These are phyloP conservation scores for Puccinia hordei DNA, from an alignment of 1,284 basidiomycete species.

Conservation along the genomic window DNA sequence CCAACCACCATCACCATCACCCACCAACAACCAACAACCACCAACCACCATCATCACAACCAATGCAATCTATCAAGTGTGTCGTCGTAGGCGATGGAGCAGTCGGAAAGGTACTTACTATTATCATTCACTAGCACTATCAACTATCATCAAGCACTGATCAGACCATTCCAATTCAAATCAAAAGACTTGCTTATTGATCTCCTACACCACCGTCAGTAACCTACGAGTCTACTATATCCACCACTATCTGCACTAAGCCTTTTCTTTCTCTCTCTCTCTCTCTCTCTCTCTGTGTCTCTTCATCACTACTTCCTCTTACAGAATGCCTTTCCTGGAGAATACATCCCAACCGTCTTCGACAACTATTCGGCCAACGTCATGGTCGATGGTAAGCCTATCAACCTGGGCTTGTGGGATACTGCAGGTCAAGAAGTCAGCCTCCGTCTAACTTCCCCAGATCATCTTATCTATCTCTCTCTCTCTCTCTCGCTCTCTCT, in stretches of 20 bases:
- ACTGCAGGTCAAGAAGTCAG: slow-evolving; percentile 93
- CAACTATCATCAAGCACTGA: no score
- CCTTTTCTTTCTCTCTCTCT: slow-evolving; percentile 53
- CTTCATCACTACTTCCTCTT: slow-evolving; percentile 60
- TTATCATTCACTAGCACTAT: no score
- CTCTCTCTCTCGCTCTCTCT: not conserved
- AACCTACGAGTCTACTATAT: slow-evolving; percentile 41
- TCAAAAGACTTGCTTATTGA: slow-evolving; percentile 58
- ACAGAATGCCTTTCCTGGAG: slow-evolving; percentile 63
- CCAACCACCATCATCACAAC: not conserved
- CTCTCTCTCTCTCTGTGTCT: not conserved
- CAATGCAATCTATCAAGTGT: slow-evolving; percentile 64
- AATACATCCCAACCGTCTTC: slow-evolving; percentile 94
- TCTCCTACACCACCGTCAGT: slow-evolving; percentile 58
- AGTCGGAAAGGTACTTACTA: slow-evolving; percentile 79
- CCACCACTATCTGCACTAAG: slow-evolving; percentile 38
- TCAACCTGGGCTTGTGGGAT: slow-evolving; percentile 96
- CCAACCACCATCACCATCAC: not conserved
- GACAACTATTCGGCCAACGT: slow-evolving; percentile 90
- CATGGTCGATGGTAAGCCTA: slow-evolving; percentile 98
- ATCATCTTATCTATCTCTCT: not conserved
- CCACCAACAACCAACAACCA: not conserved
- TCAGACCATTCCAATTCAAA: not conserved
- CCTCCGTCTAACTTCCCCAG: no score
- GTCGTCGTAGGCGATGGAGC: slow-evolving; percentile 99